These are phyloP conservation scores for Aspergillus carlsbadensis DNA, from an alignment of 495 filamentous ascomycete genomes.

Conservation along the genomic window DNA sequence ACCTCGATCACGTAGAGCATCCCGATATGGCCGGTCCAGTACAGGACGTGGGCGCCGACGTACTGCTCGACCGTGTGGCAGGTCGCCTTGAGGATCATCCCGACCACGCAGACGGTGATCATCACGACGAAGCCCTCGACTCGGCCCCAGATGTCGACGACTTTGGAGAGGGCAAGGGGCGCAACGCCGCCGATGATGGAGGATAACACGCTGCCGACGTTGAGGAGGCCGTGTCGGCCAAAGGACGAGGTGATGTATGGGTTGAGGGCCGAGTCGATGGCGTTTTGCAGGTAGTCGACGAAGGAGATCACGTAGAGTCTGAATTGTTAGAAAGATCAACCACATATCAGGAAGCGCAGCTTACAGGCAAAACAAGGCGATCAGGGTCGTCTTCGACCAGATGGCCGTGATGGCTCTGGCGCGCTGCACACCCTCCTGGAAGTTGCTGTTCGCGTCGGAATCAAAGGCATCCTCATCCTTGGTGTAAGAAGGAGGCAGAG, in stretches of 20 bases:
- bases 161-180: not conserved
- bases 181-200: not conserved
- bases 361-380: not conserved
- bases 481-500: not conserved
- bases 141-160: slow-evolving; percentile 6
- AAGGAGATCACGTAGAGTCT: not conserved
- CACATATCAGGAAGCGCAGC: too few relatives aligned
- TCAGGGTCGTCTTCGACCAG: not conserved
- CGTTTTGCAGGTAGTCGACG: not conserved
- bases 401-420: not conserved
- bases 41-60: not conserved
- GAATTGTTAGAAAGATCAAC: not conserved
- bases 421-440: slow-evolving; percentile 3
- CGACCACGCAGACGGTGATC: not conserved
- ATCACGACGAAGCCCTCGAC: slow-evolving; percentile 1
- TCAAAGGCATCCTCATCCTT: not conserved
- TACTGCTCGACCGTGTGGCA: not conserved
- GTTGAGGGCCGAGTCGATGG: not conserved
- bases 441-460: not conserved
- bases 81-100: not conserved
- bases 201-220: not conserved
- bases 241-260: slow-evolving; percentile 2
- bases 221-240: not conserved
- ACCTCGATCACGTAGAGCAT: slow-evolving; percentile 1
- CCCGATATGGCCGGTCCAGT: not conserved